Percentiles rank a stretch among this genome's conserved stretches.
Evolutionary conservation across 805 yeast species (phyloP).

Genomic region (Alloascoidea hylecoeti): DNA sequence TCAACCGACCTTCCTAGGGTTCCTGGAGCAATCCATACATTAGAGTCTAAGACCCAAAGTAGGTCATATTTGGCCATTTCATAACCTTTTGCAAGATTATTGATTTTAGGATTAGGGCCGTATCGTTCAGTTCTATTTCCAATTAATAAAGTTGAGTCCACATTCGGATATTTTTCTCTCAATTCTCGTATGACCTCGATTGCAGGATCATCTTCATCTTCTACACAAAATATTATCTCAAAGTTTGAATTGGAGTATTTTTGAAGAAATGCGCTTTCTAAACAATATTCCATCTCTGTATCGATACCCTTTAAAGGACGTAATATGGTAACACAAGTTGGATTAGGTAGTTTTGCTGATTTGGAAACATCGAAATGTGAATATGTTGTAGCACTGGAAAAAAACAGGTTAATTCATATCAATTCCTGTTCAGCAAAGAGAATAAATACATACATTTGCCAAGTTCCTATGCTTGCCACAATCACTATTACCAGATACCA

Average conservation of each 20-base stretch:
- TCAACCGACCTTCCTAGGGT: slow-evolving; percentile 51
- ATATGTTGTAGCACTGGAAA: slow-evolving; percentile 15
- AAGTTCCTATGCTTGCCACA: slow-evolving; percentile 25
- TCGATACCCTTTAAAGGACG: slow-evolving; percentile 81
- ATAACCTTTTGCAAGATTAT: slow-evolving; percentile 76
- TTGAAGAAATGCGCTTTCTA: slow-evolving; percentile 56
- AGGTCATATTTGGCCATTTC: slow-evolving; percentile 52
- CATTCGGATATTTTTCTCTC: slow-evolving; percentile 34
- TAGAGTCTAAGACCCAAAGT: slow-evolving; percentile 77
- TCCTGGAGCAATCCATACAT: slow-evolving; percentile 63
- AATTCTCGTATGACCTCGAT: slow-evolving; percentile 38
- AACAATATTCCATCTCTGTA: slow-evolving; percentile 54
- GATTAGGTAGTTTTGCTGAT: slow-evolving; percentile 18
- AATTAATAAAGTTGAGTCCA: slow-evolving; percentile 44
- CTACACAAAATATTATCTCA: slow-evolving; percentile 70
- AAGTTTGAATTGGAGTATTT: slow-evolving; percentile 42
- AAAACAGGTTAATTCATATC: no score
- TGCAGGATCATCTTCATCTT: slow-evolving; percentile 47
- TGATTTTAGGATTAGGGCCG: slow-evolving; percentile 86
- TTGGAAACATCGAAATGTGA: slow-evolving; percentile 9
- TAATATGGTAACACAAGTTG: slow-evolving; percentile 61
- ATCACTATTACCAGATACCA: slow-evolving; percentile 26
- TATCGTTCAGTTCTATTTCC: slow-evolving; percentile 31
- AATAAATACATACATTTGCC: slow-evolving; percentile 16
- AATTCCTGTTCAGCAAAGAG: neutral